Percentiles rank a stretch among this genome's conserved stretches.
Conservation (phyloP, 345 rosid genomes). For the Barbarea vulgaris region DNA sequence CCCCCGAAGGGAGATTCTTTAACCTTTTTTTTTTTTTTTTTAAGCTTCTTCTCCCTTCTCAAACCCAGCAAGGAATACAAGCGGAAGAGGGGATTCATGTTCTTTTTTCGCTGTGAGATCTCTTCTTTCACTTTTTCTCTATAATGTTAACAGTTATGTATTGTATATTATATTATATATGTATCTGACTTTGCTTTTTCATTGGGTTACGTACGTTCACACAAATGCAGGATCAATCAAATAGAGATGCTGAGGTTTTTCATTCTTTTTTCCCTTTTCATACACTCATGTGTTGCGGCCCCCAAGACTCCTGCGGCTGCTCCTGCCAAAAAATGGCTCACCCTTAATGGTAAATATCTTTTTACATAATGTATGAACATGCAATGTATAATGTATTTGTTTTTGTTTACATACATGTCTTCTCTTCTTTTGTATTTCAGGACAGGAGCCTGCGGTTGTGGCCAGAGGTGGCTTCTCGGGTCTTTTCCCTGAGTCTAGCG, state of each 20-base stretch:
- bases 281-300: slow-evolving; percentile 45
- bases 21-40: neutral
- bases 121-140: slow-evolving; percentile 13
- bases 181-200: neutral
- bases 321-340: slow-evolving; percentile 60
- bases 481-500: slow-evolving; percentile 69
- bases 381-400: too few species aligned
- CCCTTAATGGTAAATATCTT: slow-evolving; percentile 50
- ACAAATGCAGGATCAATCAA: slow-evolving; percentile 13
- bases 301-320: slow-evolving; percentile 3
- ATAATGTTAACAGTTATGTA: neutral
- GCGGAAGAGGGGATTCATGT: slow-evolving; percentile 28
- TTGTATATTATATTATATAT: neutral
- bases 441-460: slow-evolving; percentile 52
- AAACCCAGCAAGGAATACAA: slow-evolving; percentile 23
- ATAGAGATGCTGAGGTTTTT: slow-evolving; percentile 54
- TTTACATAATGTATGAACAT: neutral
- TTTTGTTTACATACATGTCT: neutral
- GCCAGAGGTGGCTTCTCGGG: slow-evolving; percentile 92
- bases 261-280: slow-evolving; percentile 48
- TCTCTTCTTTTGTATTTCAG: slow-evolving; percentile 41
- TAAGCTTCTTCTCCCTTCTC: slow-evolving; percentile 19
- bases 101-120: slow-evolving; percentile 25
- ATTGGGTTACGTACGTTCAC: slow-evolving; percentile 4
- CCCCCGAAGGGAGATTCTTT: neutral